Percentiles rank a stretch among this genome's conserved stretches.
phyloP scores from a whole-genome alignment of 1,284 basidiomycete species.

The Inonotus obliquus region DNA sequence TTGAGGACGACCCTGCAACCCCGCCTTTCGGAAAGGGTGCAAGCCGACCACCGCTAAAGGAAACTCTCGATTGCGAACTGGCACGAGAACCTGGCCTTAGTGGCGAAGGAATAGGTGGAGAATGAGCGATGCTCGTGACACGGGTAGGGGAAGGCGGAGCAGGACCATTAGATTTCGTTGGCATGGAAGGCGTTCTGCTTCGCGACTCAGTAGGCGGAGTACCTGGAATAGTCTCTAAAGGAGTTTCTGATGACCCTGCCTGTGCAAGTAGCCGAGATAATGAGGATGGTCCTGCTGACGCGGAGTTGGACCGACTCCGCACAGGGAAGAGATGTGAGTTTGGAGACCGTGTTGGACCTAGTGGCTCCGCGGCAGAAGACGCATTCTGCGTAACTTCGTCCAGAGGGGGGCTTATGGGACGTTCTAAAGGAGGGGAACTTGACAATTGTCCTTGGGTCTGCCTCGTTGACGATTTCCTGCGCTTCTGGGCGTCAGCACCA shows the following conservation, averaged over 20 bases:
- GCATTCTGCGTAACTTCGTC: conserved; percentile 5
- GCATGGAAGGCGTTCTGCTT: conserved; percentile 15
- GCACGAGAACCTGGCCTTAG: conserved; percentile 18
- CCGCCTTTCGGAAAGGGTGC: conserved; percentile 16
- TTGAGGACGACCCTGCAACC: conserved; percentile 2
- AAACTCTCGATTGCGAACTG: conserved; percentile 17
- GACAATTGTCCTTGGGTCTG: conserved; percentile 14
- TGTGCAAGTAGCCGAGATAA: conserved; percentile 18
- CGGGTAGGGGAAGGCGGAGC: conserved; percentile 13
- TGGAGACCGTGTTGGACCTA: conserved; percentile 18
- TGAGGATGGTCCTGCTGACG: conserved; percentile 19
- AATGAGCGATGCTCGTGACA: conserved; percentile 9
- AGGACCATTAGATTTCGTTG: not conserved
- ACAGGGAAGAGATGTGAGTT: conserved; percentile 20
- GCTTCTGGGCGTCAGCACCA: conserved; percentile 48
- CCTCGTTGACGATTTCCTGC: conserved; percentile 46
- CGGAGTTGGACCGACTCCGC: conserved; percentile 18
- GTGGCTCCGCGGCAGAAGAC: conserved; percentile 17
- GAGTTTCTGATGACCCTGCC: conserved; percentile 1
- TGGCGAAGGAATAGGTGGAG: conserved; percentile 16
- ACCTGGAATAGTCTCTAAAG: conserved; percentile 16
- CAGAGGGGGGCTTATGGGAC: conserved; percentile 18
- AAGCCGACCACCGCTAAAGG: conserved; percentile 18
- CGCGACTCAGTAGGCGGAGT: conserved; percentile 10
- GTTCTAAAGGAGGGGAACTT: conserved; percentile 19